Evolutionary conservation across 73 alveolate genomes (phyloP).

Genomic region (Blepharisma japonicum): DNA sequence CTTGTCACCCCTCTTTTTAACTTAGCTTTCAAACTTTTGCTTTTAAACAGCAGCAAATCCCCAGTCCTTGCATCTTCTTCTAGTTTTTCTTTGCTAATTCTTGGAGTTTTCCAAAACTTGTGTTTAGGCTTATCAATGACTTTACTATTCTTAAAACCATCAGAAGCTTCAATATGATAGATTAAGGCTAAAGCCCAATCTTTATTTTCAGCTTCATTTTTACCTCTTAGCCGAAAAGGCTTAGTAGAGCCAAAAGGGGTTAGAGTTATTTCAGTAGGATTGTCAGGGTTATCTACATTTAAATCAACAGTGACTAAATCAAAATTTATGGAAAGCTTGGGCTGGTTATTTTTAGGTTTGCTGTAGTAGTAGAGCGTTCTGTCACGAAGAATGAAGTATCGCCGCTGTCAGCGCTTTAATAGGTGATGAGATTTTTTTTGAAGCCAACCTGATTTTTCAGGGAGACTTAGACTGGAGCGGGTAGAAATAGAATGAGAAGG

Average conservation of each 20-base stretch:
- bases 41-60: conserved; percentile 80
- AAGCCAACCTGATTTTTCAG: conserved; percentile 62
- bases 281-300: conserved; percentile 32
- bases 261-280: conserved; percentile 34
- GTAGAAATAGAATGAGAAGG: too few species aligned
- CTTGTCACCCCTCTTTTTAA: conserved; percentile 75
- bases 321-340: conserved; percentile 33
- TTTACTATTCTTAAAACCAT: background rate
- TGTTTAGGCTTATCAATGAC: background rate
- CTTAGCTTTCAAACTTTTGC: conserved; percentile 59
- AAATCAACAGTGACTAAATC: conserved; percentile 34
- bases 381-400: conserved; percentile 30
- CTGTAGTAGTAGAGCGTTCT: background rate
- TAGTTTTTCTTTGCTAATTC: conserved; percentile 42
- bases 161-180: background rate
- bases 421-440: conserved; percentile 38
- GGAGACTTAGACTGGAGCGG: background rate
- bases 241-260: conserved; percentile 35
- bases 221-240: conserved; percentile 33
- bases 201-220: conserved; percentile 19
- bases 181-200: background rate
- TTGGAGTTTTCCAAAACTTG: conserved; percentile 37
- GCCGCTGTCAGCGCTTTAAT: conserved; percentile 32
- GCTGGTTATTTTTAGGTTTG: conserved; percentile 24
- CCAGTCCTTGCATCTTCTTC: conserved; percentile 82